These are phyloP conservation scores for Pyronema omphalodes DNA, from an alignment of 495 filamentous ascomycete genomes.

Conservation along the genomic window DNA sequence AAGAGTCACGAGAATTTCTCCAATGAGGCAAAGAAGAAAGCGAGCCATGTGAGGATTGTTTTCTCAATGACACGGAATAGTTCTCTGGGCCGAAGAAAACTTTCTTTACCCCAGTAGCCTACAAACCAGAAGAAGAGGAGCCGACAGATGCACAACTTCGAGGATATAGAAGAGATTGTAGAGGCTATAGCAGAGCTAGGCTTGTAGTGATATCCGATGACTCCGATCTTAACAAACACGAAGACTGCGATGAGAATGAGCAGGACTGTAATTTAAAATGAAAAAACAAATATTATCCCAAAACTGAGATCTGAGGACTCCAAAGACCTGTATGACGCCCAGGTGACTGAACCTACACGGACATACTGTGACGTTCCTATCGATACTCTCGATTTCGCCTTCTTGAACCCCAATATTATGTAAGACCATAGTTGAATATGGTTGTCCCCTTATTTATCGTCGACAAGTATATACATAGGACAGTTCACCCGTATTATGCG, in stretches of 20 bases:
- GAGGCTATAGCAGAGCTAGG: slow-evolving; percentile 84
- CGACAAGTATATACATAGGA: too few species aligned
- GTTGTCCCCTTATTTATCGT: too few species aligned
- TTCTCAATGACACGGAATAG: slow-evolving; percentile 9
- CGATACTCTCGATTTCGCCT: slow-evolving; percentile 95
- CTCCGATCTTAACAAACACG: slow-evolving; percentile 27
- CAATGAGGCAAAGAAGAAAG: slow-evolving; percentile 9
- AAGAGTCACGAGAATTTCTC: too few species aligned
- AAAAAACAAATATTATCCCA: slow-evolving; percentile 88
- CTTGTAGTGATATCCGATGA: too few species aligned
- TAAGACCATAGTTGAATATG: slow-evolving; percentile 71
- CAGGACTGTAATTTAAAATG: slow-evolving; percentile 32
- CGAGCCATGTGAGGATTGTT: slow-evolving; percentile 15
- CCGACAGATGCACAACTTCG: slow-evolving; percentile 77
- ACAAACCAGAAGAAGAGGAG: slow-evolving; percentile 72
- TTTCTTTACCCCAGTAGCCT: slow-evolving; percentile 22
- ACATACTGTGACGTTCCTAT: slow-evolving; percentile 87
- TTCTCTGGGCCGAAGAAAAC: slow-evolving; percentile 1
- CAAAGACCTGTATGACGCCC: slow-evolving; percentile 87
- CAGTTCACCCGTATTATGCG: too few species aligned
- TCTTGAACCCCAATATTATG: slow-evolving; percentile 94
- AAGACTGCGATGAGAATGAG: slow-evolving; percentile 39
- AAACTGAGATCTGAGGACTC: slow-evolving; percentile 44
- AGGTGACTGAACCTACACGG: slow-evolving; percentile 83
- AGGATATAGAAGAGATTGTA: slow-evolving; percentile 62